These are phyloP conservation scores for Pichia rugopelliculosa DNA, from an alignment of 805 yeast species.

Conservation along the genomic window DNA sequence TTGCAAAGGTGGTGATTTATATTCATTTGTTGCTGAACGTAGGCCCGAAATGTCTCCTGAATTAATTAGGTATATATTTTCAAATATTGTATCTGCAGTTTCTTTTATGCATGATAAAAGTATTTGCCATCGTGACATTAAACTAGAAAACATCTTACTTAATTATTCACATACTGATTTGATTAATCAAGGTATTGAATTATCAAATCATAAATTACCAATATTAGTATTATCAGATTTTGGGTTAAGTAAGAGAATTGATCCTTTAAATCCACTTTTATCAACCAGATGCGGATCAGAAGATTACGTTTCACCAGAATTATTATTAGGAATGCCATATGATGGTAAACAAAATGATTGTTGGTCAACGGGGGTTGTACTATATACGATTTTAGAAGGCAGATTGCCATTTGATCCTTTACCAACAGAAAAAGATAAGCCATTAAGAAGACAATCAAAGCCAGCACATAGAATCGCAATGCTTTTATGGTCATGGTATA, in stretches of 20 bases:
- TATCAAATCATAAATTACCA: slow-evolving; percentile 9
- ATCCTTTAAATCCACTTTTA: slow-evolving; percentile 52
- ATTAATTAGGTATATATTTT: slow-evolving; percentile 54
- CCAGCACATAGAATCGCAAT: slow-evolving; percentile 87
- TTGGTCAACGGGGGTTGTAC: slow-evolving; percentile 93
- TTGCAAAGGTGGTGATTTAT: slow-evolving; percentile 80
- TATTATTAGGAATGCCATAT: slow-evolving; percentile 82
- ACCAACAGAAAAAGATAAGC: slow-evolving; percentile 42
- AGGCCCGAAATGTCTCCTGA: slow-evolving; percentile 38
- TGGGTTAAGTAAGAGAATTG: slow-evolving; percentile 73
- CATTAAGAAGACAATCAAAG: slow-evolving; percentile 41
- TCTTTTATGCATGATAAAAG: slow-evolving; percentile 58
- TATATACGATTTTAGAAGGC: slow-evolving; percentile 77
- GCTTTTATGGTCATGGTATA: slow-evolving; percentile 84
- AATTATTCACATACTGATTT: slow-evolving; percentile 31
- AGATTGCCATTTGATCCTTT: slow-evolving; percentile 89
- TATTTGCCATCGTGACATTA: slow-evolving; percentile 86
- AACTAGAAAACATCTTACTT: slow-evolving; percentile 73
- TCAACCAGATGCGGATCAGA: slow-evolving; percentile 93
- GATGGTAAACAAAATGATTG: slow-evolving; percentile 88
- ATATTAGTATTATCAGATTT: slow-evolving; percentile 72
- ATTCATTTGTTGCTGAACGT: slow-evolving; percentile 47
- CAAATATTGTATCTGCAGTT: slow-evolving; percentile 65
- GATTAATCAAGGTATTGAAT: slow-evolving; percentile 6
- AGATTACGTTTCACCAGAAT: slow-evolving; percentile 93